Conservation (phyloP, 2,329 filamentous ascomycete genomes). For the Fusarium anthophilum region DNA sequence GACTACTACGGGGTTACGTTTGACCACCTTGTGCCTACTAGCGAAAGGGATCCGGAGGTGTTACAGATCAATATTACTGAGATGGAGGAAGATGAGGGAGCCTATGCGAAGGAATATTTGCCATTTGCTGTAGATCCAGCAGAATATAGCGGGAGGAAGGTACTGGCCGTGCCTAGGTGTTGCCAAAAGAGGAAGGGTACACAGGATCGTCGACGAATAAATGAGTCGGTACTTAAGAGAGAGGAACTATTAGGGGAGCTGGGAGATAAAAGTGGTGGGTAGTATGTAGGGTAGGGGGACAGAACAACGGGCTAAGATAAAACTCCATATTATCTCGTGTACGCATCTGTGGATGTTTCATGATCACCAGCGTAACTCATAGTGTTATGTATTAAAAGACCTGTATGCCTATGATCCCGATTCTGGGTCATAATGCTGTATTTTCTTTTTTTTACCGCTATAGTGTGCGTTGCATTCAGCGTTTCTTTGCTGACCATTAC, state of each 20-base stretch:
- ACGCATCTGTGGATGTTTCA: too few species aligned
- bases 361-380: too few species aligned
- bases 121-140: not conserved
- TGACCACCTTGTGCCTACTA: not conserved
- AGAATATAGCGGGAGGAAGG: not conserved
- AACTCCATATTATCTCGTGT: too few species aligned
- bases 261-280: not conserved
- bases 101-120: not conserved
- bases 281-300: not conserved
- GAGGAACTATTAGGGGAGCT: not conserved
- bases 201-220: not conserved
- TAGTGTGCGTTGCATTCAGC: rapidly evolving
- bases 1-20: not conserved
- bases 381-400: too few species aligned
- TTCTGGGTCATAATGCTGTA: rapidly evolving
- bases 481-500: rapidly evolving
- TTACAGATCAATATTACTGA: not conserved
- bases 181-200: not conserved
- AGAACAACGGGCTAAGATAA: not conserved
- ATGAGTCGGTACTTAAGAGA: not conserved
- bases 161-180: not conserved
- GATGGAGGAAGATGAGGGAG: not conserved
- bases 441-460: too few species aligned
- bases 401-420: rapidly evolving
- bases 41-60: not conserved